Percentiles rank a stretch among this genome's conserved stretches.
These are phyloP conservation scores for Fraxinus angustifolia DNA, from an alignment of 305 asterid genomes.

Conservation along the genomic window DNA sequence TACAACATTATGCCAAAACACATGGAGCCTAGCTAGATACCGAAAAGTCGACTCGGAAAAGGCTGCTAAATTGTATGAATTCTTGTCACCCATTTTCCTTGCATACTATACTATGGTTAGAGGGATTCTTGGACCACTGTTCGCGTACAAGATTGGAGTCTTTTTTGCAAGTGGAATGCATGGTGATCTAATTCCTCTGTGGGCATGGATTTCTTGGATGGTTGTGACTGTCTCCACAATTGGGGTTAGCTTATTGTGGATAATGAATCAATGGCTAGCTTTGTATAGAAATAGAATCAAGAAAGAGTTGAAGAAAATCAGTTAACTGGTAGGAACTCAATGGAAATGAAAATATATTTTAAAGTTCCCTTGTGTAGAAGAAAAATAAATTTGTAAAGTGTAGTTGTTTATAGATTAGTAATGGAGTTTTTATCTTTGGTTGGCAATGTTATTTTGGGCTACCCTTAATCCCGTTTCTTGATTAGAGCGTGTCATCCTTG, in stretches of 20 bases:
- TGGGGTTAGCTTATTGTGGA: conserved; percentile 63
- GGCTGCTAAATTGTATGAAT: conserved; percentile 46
- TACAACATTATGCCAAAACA: conserved; percentile 65
- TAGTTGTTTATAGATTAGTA: not conserved
- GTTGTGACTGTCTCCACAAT: conserved; percentile 51
- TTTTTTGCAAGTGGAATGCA: conserved; percentile 31
- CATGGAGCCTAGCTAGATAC: conserved; percentile 61
- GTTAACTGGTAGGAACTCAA: conserved; percentile 1
- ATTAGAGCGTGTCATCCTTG: not conserved
- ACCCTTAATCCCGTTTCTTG: not conserved
- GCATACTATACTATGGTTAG: conserved; percentile 53
- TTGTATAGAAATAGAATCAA: conserved; percentile 36
- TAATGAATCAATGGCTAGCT: conserved; percentile 57
- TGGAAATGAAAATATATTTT: not conserved
- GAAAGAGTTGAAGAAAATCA: conserved; percentile 37
- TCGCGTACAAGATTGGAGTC: conserved; percentile 40
- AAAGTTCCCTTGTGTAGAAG: not conserved
- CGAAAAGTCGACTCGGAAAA: conserved; percentile 35
- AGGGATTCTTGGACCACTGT: conserved; percentile 63
- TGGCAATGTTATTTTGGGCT: not conserved
- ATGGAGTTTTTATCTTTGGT: not conserved
- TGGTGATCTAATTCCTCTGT: conserved; percentile 43
- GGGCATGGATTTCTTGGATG: conserved; percentile 81
- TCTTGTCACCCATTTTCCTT: conserved; percentile 56
- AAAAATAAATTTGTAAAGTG: not conserved